These are phyloP conservation scores for Penicillium paxilli DNA, from an alignment of 495 filamentous ascomycete species.

Conservation along the genomic window DNA sequence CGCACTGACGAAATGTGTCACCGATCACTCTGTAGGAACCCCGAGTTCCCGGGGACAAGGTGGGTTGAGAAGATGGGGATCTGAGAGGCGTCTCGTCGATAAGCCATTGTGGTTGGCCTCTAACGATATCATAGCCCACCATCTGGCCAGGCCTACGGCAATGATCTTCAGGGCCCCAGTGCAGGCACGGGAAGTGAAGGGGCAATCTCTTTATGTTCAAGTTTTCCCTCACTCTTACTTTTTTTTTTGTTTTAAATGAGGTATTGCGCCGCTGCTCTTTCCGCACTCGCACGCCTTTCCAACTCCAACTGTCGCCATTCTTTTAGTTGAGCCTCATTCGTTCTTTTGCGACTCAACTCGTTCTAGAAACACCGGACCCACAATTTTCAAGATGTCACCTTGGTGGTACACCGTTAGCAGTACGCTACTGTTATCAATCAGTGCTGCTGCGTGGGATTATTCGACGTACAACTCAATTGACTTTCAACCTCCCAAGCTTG, in stretches of 20 bases:
- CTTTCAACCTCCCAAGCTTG: slow-evolving; percentile 29
- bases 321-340: slow-evolving; percentile 3
- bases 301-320: slow-evolving; percentile 11
- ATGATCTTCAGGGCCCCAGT: slow-evolving; percentile 19
- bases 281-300: not conserved
- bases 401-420: slow-evolving; percentile 24
- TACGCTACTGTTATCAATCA: slow-evolving; percentile 27
- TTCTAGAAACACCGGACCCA: not conserved
- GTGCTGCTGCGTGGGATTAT: slow-evolving; percentile 28
- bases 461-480: slow-evolving; percentile 25
- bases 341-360: not conserved
- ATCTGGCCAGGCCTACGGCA: slow-evolving; percentile 3
- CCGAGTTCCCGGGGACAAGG: not conserved
- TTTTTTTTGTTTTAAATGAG: not conserved
- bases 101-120: slow-evolving; percentile 5
- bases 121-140: slow-evolving; percentile 1
- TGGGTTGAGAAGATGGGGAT: not conserved
- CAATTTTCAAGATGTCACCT: slow-evolving; percentile 7
- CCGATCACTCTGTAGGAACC: not conserved
- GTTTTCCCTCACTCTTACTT: not conserved
- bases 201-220: not conserved
- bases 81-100: not conserved
- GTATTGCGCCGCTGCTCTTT: not conserved
- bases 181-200: not conserved
- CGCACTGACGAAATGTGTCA: not conserved